phyloP scores from a whole-genome alignment of 2,329 filamentous ascomycete genomes.

The Daldinia sp. region DNA sequence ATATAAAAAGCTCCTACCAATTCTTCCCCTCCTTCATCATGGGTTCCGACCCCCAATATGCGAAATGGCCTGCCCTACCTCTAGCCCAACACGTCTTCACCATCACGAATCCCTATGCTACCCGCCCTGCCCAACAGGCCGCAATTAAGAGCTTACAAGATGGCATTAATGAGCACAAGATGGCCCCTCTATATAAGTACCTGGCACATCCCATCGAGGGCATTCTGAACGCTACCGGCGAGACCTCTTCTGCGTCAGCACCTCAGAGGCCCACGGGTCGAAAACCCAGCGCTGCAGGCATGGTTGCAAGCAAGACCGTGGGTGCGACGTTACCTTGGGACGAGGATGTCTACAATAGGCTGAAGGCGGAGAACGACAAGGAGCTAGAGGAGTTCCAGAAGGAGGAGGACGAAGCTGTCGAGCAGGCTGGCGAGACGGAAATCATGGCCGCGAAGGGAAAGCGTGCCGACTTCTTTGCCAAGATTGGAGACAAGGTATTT shows the following conservation, averaged over 20 bases:
- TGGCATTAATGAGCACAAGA: slow-evolving; percentile 85
- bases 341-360: slow-evolving; percentile 82
- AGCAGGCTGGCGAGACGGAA: slow-evolving; percentile 97
- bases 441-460: slow-evolving; percentile 93
- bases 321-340: slow-evolving; percentile 87
- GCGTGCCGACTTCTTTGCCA: slow-evolving; percentile 94
- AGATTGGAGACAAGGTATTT: slow-evolving; percentile 95
- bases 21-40: slow-evolving; percentile 61
- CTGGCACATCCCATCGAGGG: slow-evolving; percentile 85
- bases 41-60: slow-evolving; percentile 86
- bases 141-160: slow-evolving; percentile 81
- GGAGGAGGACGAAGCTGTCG: slow-evolving; percentile 91
- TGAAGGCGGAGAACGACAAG: slow-evolving; percentile 81
- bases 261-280: slow-evolving; percentile 69
- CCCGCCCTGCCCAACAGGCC: slow-evolving; percentile 73
- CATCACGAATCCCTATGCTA: slow-evolving; percentile 82
- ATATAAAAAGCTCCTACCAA: not conserved
- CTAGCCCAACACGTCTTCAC: slow-evolving; percentile 89
- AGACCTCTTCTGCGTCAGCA: slow-evolving; percentile 65
- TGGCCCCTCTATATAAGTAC: slow-evolving; percentile 88
- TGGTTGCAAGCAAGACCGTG: slow-evolving; percentile 78
- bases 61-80: slow-evolving; percentile 84
- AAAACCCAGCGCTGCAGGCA: slow-evolving; percentile 77
- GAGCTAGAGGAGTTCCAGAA: slow-evolving; percentile 83
- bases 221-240: slow-evolving; percentile 81